Evolutionary conservation across 164 flowering plant species (phyloP), one percentile per base, ranked within the genome.

Genomic region (Aristolochia fimbriata): DNA sequence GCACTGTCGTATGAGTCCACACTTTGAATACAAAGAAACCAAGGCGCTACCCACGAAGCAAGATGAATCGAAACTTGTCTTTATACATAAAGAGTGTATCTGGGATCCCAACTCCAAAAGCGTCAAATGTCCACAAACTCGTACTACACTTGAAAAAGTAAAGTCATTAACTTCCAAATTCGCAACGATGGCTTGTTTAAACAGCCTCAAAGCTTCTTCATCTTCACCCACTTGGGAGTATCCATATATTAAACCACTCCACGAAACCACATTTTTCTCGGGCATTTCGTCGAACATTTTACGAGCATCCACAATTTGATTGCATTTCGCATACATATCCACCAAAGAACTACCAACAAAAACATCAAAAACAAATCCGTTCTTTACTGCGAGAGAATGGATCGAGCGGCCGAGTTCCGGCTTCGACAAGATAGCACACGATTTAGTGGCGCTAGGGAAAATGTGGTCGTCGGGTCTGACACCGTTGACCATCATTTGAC

Each of bases 221-320:
- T 75, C 74, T 17, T 81, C 88, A 27, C 90, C 92, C 70, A 76
- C 17, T 46, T 81, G 88, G 41, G 83, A 72, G 68, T 90, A 86
- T 71, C 97, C 94, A 62, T 71, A 78, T 37, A 93, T 85, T 94
- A 93, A 82, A 23, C 92, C 96, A 66, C 84, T 86, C 99, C 99
- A 90, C 60, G 92, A 82, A 60, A 93, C 99, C 68, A 86, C 91
- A 75, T 93, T 88, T 55, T 65, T 82, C n/a, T 71, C 76, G n/a
- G 90, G 96, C 94, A 90, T 87, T 72, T 76, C 83, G 58, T 86
- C 91, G 57, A 93, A 90, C 86, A 82, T 4, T 48, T 65, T 74
- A 70, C 96, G 64, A 0, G 92, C 94, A 63, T 70, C 76, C 15
- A 41, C 3, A 33, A 85, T 71, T 10, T 68, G 79, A 47, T 89